Evolutionary conservation across 805 yeast species (phyloP).

Genomic region (Monosporozyma unispora): DNA sequence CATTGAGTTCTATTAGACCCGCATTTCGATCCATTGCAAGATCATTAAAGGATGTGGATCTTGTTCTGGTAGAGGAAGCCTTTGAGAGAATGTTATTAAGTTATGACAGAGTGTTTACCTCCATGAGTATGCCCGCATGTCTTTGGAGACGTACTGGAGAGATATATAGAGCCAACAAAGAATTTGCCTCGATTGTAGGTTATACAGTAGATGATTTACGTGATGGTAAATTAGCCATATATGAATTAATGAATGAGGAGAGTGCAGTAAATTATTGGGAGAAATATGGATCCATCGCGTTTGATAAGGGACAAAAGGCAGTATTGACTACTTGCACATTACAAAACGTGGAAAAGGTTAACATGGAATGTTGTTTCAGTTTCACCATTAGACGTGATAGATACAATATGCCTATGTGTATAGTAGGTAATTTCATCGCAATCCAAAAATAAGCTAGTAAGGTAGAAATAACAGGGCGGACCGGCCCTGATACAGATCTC

Average conservation of each 20-base stretch:
- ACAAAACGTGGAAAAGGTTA: slow-evolving; percentile 40
- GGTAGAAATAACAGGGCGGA: no score
- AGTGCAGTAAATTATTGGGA: slow-evolving; percentile 97
- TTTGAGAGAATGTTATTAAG: slow-evolving; percentile 90
- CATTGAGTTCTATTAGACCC: slow-evolving; percentile 77
- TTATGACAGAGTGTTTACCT: slow-evolving; percentile 89
- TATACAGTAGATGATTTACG: slow-evolving; percentile 83
- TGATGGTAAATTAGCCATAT: slow-evolving; percentile 86
- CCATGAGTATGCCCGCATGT: slow-evolving; percentile 97
- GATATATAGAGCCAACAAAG: slow-evolving; percentile 89
- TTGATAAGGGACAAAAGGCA: slow-evolving; percentile 92
- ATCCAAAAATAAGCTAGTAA: no score
- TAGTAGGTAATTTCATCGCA: slow-evolving; percentile 80
- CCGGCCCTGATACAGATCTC: no score
- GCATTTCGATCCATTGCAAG: slow-evolving; percentile 90
- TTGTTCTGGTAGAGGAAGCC: slow-evolving; percentile 85
- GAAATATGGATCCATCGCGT: slow-evolving; percentile 91
- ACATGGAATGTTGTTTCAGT: slow-evolving; percentile 83
- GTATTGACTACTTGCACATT: slow-evolving; percentile 86
- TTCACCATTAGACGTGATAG: slow-evolving; percentile 88
- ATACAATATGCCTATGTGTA: slow-evolving; percentile 91
- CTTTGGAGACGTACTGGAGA: slow-evolving; percentile 97
- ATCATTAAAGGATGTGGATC: slow-evolving; percentile 80
- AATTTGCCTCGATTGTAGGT: slow-evolving; percentile 87
- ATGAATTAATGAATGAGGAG: slow-evolving; percentile 90